Evolutionary conservation across 441 rosid species (phyloP).

Genomic region (Pelargonium myrrhifolium): DNA sequence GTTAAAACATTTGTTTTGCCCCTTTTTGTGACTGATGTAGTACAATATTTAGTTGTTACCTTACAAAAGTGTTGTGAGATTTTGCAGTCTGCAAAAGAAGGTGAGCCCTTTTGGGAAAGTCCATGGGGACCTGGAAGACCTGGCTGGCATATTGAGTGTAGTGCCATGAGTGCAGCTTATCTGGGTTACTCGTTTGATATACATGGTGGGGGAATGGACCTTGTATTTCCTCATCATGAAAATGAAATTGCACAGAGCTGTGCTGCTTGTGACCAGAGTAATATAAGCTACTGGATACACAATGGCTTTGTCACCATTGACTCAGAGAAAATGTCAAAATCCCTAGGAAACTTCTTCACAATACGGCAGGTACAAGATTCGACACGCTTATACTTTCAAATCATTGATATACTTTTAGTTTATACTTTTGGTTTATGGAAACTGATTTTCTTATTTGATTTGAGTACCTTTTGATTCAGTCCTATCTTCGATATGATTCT

Average conservation of each 20-base stretch:
- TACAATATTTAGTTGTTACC: not conserved
- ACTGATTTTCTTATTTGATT: not conserved
- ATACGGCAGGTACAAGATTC: constrained; percentile 52
- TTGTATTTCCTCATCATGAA: constrained; percentile 89
- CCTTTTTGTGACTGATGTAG: not conserved
- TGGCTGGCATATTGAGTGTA: constrained; percentile 99
- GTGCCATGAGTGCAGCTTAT: constrained; percentile 90
- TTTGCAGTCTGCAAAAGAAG: constrained; percentile 79
- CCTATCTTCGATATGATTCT: not conserved
- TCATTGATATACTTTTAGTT: not conserved
- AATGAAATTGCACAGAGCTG: constrained; percentile 85
- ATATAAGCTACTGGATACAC: constrained; percentile 75
- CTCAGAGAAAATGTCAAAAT: constrained; percentile 89
- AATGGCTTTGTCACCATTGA: constrained; percentile 86
- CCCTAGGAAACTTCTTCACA: constrained; percentile 66
- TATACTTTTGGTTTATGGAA: not conserved
- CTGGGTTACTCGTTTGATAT: constrained; percentile 66
- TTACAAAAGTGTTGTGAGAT: not conserved
- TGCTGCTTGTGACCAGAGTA: constrained; percentile 66
- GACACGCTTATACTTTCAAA: not conserved
- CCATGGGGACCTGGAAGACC: constrained; percentile 93
- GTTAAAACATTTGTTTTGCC: not conserved
- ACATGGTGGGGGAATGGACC: constrained; percentile 94
- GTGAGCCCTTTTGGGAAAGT: constrained; percentile 85
- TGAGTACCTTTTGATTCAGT: constrained; percentile 3